These are phyloP conservation scores for Tilletiopsis washingtonensis DNA, from an alignment of 1,284 basidiomycete species.

Conservation along the genomic window DNA sequence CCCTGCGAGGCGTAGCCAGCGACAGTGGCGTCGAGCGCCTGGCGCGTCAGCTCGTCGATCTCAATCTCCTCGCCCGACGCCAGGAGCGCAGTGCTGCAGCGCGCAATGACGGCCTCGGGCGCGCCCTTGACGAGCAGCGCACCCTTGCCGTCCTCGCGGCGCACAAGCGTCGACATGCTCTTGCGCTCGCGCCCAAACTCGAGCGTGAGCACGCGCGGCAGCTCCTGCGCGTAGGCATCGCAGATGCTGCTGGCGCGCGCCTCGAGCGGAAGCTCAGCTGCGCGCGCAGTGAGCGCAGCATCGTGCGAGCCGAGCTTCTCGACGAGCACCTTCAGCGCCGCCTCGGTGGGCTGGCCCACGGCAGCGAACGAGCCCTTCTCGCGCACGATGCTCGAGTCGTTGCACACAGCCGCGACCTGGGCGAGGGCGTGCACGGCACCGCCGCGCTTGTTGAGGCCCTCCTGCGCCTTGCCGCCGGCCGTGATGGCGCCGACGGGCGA, in stretches of 20 bases:
- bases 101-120: conserved; percentile 85
- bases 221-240: conserved; percentile 70
- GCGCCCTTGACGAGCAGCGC: conserved; percentile 80
- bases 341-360: conserved; percentile 85
- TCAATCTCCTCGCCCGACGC: background rate
- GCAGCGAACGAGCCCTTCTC: conserved; percentile 72
- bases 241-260: conserved; percentile 67
- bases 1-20: conserved; percentile 69
- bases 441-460: conserved; percentile 27
- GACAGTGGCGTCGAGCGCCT: conserved; percentile 59
- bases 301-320: conserved; percentile 65
- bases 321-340: conserved; percentile 55
- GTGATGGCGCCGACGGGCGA: conserved; percentile 31
- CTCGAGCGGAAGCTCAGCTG: conserved; percentile 57
- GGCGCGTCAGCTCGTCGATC: conserved; percentile 56
- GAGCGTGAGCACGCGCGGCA: conserved; percentile 78
- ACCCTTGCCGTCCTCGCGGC: conserved; percentile 54
- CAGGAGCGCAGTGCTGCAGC: conserved; percentile 58
- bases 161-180: conserved; percentile 91
- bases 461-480: conserved; percentile 15
- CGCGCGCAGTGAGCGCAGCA: conserved; percentile 51
- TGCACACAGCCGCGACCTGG: conserved; percentile 42
- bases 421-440: conserved; percentile 38
- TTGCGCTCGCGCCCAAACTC: conserved; percentile 97
- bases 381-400: conserved; percentile 38